Base-by-base conservation (phyloP, 495 filamentous ascomycete species). In the Hyaloscypha bicolor region DNA sequence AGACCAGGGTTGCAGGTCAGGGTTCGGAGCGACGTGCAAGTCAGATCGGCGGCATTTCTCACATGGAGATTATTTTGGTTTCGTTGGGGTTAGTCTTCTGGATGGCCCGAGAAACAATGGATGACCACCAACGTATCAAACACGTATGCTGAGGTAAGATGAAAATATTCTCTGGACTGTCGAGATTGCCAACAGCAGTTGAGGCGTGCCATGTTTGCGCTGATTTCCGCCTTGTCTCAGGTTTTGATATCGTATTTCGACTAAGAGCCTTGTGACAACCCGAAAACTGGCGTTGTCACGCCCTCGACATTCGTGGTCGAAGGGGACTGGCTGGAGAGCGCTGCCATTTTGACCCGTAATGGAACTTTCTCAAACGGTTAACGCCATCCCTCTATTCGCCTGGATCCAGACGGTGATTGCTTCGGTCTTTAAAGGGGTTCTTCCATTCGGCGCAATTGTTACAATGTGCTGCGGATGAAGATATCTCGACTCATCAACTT, bases 221-320 rank as follows among this genome's bases (percentile, higher is more conserved):
- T 39, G 25, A 61, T 25, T 67, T 55, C 52, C 42, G 53, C 33
- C 51, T 42, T 64, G 66, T 64, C 66, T 64, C 61, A 69, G 48
- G 52, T 52, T 22, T 39, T 42, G 42, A 45, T 51, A 32, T 60
- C 55, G 16, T 45, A 56, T 67, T 52, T 55, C 21, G 22, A 32
- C 45, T 12, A 30, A 42, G 67, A 52, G 64, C 68, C 42, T 70
- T 61, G 68, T 67, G 68, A 66, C 63, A 55, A 55, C 48, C 51
- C 11, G 5, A 53, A 45, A 55, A 29, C 30, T 35, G 52, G 32
- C 52, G 19, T 60, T 16, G 64, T 57, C 52, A 56, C 35, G 55
- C 55, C 57, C 56, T 59, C 19, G 61, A 53, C 21, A 62, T 62
- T 64, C 71, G 71, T 72, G 71, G 67, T 67, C 71, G 67, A 72